phyloP scores from a whole-genome alignment of 176 grass and related monocot genomes.

The Eragrostis curvula region DNA sequence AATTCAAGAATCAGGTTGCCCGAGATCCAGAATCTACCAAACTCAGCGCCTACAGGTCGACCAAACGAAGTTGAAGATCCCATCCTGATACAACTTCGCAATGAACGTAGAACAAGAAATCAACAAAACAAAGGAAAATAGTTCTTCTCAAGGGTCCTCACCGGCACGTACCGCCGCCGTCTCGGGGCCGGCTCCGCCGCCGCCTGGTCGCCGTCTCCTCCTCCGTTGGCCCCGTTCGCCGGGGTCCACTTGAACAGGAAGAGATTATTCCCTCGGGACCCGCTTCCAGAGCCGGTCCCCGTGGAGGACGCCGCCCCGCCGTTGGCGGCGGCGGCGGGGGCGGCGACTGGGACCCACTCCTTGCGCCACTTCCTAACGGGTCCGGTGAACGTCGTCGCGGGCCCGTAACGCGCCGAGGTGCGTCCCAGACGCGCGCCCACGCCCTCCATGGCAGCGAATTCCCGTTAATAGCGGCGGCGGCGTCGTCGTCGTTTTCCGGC shows the following conservation, averaged over 20 bases:
- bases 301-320: neutral
- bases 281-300: neutral
- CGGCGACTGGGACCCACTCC: slow-evolving; percentile 64
- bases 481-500: neutral
- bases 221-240: slow-evolving; percentile 43
- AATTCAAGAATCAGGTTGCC: neutral
- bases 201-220: neutral
- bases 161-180: slow-evolving; percentile 55
- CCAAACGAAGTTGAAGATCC: slow-evolving; percentile 25
- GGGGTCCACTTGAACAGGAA: slow-evolving; percentile 72
- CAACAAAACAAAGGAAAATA: slow-evolving; percentile 6
- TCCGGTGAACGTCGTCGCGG: slow-evolving; percentile 68
- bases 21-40: slow-evolving; percentile 16
- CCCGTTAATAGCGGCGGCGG: neutral
- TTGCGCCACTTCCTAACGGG: slow-evolving; percentile 82
- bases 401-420: slow-evolving; percentile 74
- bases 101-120: slow-evolving; percentile 3
- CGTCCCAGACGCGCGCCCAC: slow-evolving; percentile 69
- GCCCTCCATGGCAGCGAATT: slow-evolving; percentile 53
- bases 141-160: slow-evolving; percentile 46
- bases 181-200: slow-evolving; percentile 21
- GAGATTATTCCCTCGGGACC: slow-evolving; percentile 52
- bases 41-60: neutral
- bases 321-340: slow-evolving; percentile 26
- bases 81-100: neutral